phyloP scores from a whole-genome alignment of 1,284 basidiomycete species.

The Apiotrichum porosum region DNA sequence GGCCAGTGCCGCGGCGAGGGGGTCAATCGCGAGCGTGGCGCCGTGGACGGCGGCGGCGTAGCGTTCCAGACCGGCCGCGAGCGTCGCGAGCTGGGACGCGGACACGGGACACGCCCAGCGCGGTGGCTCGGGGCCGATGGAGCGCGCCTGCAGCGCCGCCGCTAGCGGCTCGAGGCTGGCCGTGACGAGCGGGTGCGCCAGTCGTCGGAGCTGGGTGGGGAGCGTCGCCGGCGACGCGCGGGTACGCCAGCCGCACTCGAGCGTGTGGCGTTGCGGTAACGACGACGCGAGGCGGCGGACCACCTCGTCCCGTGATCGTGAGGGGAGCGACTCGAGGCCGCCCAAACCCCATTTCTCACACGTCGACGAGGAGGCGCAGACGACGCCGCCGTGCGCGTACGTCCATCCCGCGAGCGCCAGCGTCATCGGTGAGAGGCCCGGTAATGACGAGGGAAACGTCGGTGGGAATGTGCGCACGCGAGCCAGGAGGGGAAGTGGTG shows the following conservation, averaged over 20 bases:
- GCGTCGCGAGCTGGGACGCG: slow-evolving; percentile 1
- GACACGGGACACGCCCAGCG: slow-evolving; percentile 2
- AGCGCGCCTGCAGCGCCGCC: slow-evolving; percentile 15
- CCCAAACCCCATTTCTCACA: slow-evolving; percentile 17
- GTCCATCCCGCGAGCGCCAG: slow-evolving; percentile 34
- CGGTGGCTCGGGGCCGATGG: slow-evolving; percentile 5
- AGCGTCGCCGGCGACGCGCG: slow-evolving; percentile 6
- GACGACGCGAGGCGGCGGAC: slow-evolving; percentile 19
- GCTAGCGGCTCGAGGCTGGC: slow-evolving; percentile 24
- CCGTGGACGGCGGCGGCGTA: neutral
- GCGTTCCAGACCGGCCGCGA: neutral
- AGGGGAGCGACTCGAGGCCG: slow-evolving; percentile 2
- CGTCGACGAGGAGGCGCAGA: slow-evolving; percentile 15
- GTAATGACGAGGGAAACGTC: slow-evolving; percentile 12
- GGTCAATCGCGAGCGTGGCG: neutral
- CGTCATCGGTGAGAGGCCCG: slow-evolving; percentile 15
- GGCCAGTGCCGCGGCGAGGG: slow-evolving; percentile 20
- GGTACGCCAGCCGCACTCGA: slow-evolving; percentile 30
- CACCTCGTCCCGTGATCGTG: slow-evolving; percentile 20
- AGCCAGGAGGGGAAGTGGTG: slow-evolving; percentile 31
- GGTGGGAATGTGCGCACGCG: slow-evolving; percentile 31
- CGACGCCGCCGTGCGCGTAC: slow-evolving; percentile 15
- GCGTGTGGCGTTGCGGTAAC: slow-evolving; percentile 18
- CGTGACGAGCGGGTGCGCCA: slow-evolving; percentile 26
- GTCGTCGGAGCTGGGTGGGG: slow-evolving; percentile 14